Evolutionary conservation across 176 grass and related monocot genomes (phyloP).

Genomic region (Oryza meridionalis): DNA sequence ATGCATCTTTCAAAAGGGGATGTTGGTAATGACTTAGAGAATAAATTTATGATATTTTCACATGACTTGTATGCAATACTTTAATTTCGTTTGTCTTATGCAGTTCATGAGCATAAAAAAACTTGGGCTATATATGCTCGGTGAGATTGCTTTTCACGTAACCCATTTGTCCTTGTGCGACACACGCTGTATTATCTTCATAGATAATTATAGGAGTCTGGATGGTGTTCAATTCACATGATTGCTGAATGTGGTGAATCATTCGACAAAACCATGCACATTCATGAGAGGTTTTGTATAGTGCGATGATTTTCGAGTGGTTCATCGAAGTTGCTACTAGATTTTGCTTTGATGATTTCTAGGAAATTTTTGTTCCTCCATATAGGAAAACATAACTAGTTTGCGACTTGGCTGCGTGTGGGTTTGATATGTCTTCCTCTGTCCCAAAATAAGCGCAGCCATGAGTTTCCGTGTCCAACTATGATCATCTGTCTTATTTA

Average conservation of each 20-base stretch:
- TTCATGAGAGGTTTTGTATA: too few relatives aligned
- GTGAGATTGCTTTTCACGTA: background rate
- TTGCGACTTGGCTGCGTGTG: background rate
- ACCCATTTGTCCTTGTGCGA: too few relatives aligned
- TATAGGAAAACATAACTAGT: background rate
- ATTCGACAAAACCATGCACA: too few relatives aligned
- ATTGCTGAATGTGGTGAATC: too few relatives aligned
- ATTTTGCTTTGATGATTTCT: background rate
- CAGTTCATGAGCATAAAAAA: background rate
- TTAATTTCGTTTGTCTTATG: background rate
- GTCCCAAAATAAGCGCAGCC: too few relatives aligned
- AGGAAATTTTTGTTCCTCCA: background rate
- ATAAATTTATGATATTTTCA: background rate
- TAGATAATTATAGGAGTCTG: too few relatives aligned
- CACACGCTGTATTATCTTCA: too few relatives aligned
- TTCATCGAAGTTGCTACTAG: background rate
- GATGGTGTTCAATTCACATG: too few relatives aligned
- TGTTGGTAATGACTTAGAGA: background rate
- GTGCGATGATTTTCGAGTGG: background rate
- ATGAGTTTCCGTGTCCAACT: too few relatives aligned
- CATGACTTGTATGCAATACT: background rate
- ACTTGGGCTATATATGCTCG: background rate
- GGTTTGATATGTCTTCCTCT: background rate
- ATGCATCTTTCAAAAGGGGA: background rate
- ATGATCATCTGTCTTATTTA: too few relatives aligned